Conservation (phyloP, 768 basidiomycete species). For the Panus rudis region DNA sequence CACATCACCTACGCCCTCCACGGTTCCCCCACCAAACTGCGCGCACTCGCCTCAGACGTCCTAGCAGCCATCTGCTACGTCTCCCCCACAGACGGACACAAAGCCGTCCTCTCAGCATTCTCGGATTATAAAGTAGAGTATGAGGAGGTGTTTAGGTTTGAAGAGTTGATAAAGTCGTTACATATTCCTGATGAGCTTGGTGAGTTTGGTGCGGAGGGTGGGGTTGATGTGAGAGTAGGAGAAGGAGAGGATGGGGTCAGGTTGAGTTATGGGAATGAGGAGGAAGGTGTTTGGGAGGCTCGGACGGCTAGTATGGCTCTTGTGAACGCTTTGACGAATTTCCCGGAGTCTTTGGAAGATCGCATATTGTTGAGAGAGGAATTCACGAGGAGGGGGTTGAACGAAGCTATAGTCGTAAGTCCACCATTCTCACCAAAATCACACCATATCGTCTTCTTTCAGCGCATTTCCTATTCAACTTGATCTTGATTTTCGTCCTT, state of each 20-base stretch:
- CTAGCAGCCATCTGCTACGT: conserved; percentile 81
- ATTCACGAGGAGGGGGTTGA: conserved; percentile 71
- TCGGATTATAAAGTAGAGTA: conserved; percentile 72
- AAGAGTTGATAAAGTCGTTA: conserved; percentile 61
- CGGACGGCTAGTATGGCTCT: conserved; percentile 70
- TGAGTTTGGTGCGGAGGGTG: conserved; percentile 27
- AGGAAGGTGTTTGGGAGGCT: conserved; percentile 77
- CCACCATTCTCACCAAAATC: not conserved
- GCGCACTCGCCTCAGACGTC: conserved; percentile 65
- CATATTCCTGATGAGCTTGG: conserved; percentile 41
- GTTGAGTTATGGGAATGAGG: conserved; percentile 38
- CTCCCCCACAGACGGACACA: conserved; percentile 63
- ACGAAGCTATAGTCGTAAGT: conserved; percentile 79
- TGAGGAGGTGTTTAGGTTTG: conserved; percentile 75
- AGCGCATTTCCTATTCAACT: too few species aligned
- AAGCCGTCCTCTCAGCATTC: conserved; percentile 65
- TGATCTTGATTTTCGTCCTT: too few species aligned
- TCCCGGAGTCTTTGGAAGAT: conserved; percentile 71
- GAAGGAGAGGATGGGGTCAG: too few species aligned
- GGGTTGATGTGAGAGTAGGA: not conserved
- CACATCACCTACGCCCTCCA: conserved; percentile 70
- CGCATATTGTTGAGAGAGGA: conserved; percentile 78
- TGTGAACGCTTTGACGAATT: conserved; percentile 72
- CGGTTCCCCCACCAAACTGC: conserved; percentile 57
- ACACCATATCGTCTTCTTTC: too few species aligned